Base-by-base conservation (phyloP, 352 stramenopile species). In the Globisporangium solare region DNA sequence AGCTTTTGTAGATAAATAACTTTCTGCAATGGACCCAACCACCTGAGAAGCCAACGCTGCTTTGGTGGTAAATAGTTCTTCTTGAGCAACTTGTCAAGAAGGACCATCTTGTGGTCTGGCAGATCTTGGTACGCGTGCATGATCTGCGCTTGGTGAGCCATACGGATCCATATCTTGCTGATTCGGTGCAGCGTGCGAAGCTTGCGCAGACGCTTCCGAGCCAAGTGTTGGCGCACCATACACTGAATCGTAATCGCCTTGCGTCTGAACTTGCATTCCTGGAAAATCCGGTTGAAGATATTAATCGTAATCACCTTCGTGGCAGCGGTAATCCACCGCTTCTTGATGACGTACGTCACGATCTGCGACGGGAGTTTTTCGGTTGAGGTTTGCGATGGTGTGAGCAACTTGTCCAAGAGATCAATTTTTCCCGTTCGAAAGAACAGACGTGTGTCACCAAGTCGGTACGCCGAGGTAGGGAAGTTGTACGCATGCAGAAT, bases 341-440 rank as follows among this genome's bases (percentile, higher is more conserved):
- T 92, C 61, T 89, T 90, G 52, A 72, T 65, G 37, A 91, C 51
- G 45, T 90, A 94, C 17, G 73, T 60, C 20, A 86, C 61, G 60
- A 90, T 74, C 46, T 73, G 60, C 6, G 58, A 40, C 20, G 68
- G 56, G 3, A 83, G 66, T 31, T 69, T 51, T 13, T 52, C 53
- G 0, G 67, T 74, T 2, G 70, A 72, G 15, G 46, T 52, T 5
- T 67, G 53, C 47, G 65, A 76, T 11, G 82, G 81, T 2, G 79
- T 87, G 1, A 94, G 64, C 15, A 94, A 56, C 57, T 75, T 86
- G 62, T 94, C 84, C 11, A 94, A 59, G 41, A 94, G 50, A 51
- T 91, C 81, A 51, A 94, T 92, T 59, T 94, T 94, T 48, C 86
- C 86, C 17, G 86, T 89, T 7, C 79, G 78, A 67, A 96, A 96